phyloP scores from a whole-genome alignment of 1,284 basidiomycete species.

The Neonothopanus nambi region DNA sequence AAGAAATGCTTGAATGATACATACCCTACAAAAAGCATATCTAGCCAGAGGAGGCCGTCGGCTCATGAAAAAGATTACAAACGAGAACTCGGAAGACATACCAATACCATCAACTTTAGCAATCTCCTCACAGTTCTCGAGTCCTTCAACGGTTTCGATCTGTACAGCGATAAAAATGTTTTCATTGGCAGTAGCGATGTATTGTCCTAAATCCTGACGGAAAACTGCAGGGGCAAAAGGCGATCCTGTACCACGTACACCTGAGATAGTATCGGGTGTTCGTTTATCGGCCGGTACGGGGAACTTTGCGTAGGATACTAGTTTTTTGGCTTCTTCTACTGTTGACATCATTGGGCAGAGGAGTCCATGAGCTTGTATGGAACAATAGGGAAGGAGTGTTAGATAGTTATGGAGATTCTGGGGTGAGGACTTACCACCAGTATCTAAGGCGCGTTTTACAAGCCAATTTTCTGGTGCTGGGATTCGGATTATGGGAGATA shows the following conservation, averaged over 20 bases:
- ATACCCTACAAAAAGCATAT: conserved; percentile 22
- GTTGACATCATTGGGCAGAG: conserved; percentile 25
- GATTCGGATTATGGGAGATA: conserved; percentile 21
- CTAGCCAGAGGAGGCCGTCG: conserved; percentile 4
- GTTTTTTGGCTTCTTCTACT: conserved; percentile 18
- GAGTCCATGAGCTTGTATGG: conserved; percentile 23
- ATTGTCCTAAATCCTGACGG: conserved; percentile 19
- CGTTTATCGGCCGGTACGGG: conserved; percentile 14
- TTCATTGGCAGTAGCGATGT: conserved; percentile 21
- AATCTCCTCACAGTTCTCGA: conserved; percentile 22
- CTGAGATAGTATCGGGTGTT: conserved; percentile 17
- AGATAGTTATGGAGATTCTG: background rate
- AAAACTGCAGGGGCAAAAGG: conserved; percentile 31
- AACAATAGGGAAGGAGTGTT: no score
- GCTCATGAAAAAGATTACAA: background rate
- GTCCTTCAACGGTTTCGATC: conserved; percentile 18
- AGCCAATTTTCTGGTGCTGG: conserved; percentile 24
- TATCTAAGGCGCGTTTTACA: conserved; percentile 23
- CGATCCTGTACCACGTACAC: conserved; percentile 28
- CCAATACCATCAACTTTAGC: conserved; percentile 22
- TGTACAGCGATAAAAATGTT: conserved; percentile 20
- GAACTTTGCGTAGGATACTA: conserved; percentile 24
- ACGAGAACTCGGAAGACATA: conserved; percentile 4
- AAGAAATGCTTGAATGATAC: background rate
- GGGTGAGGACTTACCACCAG: conserved; percentile 18